These are phyloP conservation scores for Neurospora terricola DNA, from an alignment of 495 filamentous ascomycete species.

Conservation along the genomic window DNA sequence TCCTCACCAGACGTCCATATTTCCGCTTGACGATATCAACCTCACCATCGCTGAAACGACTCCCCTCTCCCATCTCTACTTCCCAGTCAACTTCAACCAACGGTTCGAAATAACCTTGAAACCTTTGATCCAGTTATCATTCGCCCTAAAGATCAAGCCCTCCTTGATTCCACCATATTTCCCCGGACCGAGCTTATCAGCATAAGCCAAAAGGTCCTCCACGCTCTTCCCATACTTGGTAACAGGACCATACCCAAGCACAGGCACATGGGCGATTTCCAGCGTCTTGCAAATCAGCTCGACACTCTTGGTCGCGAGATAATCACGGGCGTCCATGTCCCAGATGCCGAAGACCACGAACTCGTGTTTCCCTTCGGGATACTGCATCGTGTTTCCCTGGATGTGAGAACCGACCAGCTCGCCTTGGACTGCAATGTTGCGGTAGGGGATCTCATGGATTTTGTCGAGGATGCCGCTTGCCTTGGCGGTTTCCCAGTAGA, in stretches of 20 bases:
- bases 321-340: conserved; percentile 9
- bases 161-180: conserved; percentile 7
- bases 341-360: conserved; percentile 15
- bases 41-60: background rate
- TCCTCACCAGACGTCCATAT: background rate
- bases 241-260: conserved; percentile 2
- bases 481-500: conserved; percentile 7
- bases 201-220: conserved; percentile 10
- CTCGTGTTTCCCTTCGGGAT: conserved; percentile 8
- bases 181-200: conserved; percentile 1
- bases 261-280: conserved; percentile 7
- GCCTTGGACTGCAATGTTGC: conserved; percentile 12
- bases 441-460: background rate
- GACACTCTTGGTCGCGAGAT: background rate
- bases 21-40: background rate
- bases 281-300: conserved; percentile 5
- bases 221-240: background rate
- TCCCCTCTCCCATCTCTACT: background rate
- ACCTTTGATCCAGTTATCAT: background rate
- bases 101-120: conserved; percentile 22
- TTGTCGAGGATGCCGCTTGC: conserved; percentile 2
- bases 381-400: conserved; percentile 11
- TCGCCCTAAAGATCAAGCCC: conserved; percentile 11
- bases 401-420: conserved; percentile 10
- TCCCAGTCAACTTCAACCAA: conserved; percentile 10